Base-by-base conservation (phyloP, 2,329 filamentous ascomycete genomes). In the Epicoccum nigrum region DNA sequence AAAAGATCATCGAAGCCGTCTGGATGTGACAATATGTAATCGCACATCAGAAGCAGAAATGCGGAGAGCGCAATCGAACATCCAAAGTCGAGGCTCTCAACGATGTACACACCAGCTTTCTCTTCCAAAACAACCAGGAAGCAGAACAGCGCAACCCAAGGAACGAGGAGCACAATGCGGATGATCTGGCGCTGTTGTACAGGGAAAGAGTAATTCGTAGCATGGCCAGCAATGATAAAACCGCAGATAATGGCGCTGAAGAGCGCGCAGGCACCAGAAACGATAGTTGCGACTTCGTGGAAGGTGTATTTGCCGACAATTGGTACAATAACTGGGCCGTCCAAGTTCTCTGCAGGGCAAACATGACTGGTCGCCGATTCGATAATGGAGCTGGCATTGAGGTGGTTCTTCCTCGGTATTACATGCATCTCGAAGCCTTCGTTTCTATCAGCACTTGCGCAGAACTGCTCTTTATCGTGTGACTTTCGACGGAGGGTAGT, bases 21-120 rank as follows among this genome's bases (percentile, higher is more conserved):
- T 0, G 45, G 51, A 43, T 66, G 59, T 8, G 55, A 52, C 9
- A 71, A 54, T 0, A 71, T 57, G 23, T 60, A 65, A 40, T 71
- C 64, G 58, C 69, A 70, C 51, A 69, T 62, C n/a, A 69, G 43
- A 17, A 71, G 51, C 32, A 70, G 34, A 43, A 70, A 70, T 0
- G 63, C 55, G 3, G 62, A 63, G 3, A 70, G 51, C 7, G 68
- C 68, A 27, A 70, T 62, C 7, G 67, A 54, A 37, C 63, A 68
- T 15, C 67, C 68, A 34, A 68, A 60, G 32, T 70, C 67, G 8
- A 63, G 56, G 7, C 57, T 58, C 31, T 51, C 47, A 7, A 48
- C 46, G 2, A 67, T 44, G 20, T 68, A 69, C 4, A 54, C 44
- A 17, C 64, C 64, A 4, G 55, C 57, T 7, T 45, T 49, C 12